Evolutionary conservation across 2,329 filamentous ascomycete species (phyloP), one percentile per base, ranked within the genome.

Genomic region (Acrodontium crateriforme): DNA sequence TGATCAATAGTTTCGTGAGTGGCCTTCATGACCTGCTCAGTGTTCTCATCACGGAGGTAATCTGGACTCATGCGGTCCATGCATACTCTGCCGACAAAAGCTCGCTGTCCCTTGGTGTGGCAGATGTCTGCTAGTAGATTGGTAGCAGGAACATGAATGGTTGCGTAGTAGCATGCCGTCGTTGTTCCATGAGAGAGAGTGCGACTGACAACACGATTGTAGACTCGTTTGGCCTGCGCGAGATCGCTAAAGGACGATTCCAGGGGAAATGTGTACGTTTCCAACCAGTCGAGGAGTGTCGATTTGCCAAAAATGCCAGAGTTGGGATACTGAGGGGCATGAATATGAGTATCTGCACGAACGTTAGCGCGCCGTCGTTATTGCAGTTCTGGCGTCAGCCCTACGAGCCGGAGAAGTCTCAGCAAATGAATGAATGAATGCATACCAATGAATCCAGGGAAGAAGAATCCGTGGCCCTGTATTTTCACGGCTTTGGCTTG

Each of bases 311-410:
- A 95, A 38, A 98, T 77, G 34, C 89, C 89, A 2, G 74, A 72
- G 49, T 98, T 98, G 32, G 87, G 84, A 46, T 93, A 94, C 59
- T 98, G 89, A 0, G 85, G 71, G 6, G 89, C 89, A 52, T 98
- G 89, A 32, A 93, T 79, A 53, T 98, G 89, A 1, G 89, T 93
- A 54, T 98, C 87, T 87, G 25, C 12, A n/a, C 6, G 9, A 18
- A 19, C 18, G 17, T 24, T 30, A 22, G 31, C 23, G n/a, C 24
- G 27, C 12, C 16, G 16, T 7, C n/a, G 8, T n/a, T n/a, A n/a
- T n/a, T n/a, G n/a, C n/a, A n/a, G n/a, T n/a, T n/a, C n/a, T n/a
- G n/a, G n/a, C n/a, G n/a, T n/a, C n/a, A n/a, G n/a, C n/a, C n/a
- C n/a, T n/a, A n/a, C n/a, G n/a, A n/a, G n/a, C n/a, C n/a, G n/a